phyloP scores from a whole-genome alignment of 225 moss, liverwort and hornwort genomes.

The Marchantia paleacea region DNA sequence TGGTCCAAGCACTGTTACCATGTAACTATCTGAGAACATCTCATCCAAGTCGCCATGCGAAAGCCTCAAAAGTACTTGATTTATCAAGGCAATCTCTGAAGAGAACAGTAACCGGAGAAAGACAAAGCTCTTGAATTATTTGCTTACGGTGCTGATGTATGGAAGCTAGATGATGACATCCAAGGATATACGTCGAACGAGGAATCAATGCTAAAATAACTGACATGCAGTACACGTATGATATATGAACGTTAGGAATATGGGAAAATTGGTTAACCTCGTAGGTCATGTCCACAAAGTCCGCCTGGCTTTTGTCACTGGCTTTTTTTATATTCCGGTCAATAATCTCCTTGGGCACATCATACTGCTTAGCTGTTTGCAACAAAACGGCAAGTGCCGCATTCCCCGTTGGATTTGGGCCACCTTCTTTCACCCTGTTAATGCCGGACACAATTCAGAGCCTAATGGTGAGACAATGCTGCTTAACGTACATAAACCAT shows the following conservation, averaged over 20 bases:
- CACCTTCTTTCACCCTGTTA: conserved; percentile 75
- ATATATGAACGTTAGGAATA: too few relatives aligned
- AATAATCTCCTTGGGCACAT: conserved; percentile 88
- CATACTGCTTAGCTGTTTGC: conserved; percentile 82
- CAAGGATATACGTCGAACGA: too few relatives aligned
- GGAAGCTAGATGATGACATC: neutral
- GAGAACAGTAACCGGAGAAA: neutral
- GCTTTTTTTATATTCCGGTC: conserved; percentile 96
- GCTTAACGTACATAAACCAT: neutral
- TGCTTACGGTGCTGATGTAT: neutral
- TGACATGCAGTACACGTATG: too few relatives aligned
- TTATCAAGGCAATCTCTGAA: neutral
- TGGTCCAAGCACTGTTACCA: conserved; percentile 9
- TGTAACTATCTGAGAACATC: neutral
- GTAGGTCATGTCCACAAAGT: conserved; percentile 87
- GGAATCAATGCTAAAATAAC: neutral
- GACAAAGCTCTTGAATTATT: too few relatives aligned
- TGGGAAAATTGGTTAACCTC: conserved; percentile 44
- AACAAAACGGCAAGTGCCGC: conserved; percentile 63
- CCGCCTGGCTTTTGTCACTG: conserved; percentile 88
- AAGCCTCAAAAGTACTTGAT: neutral
- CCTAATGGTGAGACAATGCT: neutral
- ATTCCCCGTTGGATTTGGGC: conserved; percentile 81
- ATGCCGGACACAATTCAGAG: neutral
- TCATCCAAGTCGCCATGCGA: neutral